Evolutionary conservation across 2,329 filamentous ascomycete species (phyloP).

Genomic region (Aspergillus sclerotialis): DNA sequence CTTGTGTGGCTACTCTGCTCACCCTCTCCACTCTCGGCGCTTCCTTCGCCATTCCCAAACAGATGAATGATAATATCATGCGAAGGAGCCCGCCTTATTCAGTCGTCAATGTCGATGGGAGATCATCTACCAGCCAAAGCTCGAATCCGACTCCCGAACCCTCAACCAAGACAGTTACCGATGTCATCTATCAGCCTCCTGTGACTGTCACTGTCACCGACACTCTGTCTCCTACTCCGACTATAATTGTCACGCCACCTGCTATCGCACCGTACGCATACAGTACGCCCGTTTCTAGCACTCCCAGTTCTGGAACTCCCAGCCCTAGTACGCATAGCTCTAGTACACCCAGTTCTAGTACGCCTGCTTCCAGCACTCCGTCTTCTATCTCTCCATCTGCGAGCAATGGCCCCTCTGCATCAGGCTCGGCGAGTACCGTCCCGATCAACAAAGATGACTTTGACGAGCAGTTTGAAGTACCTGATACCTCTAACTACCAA

Average conservation of each 20-base stretch:
- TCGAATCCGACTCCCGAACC: slow-evolving; percentile 9
- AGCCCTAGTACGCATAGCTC: neutral
- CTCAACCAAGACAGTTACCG: slow-evolving; percentile 11
- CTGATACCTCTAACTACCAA: neutral
- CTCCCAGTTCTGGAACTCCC: neutral
- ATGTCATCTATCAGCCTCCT: slow-evolving; percentile 9
- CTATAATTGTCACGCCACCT: slow-evolving; percentile 16
- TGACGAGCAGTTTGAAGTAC: neutral
- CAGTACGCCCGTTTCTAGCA: neutral
- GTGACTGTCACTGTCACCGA: slow-evolving; percentile 18
- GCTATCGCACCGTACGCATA: neutral
- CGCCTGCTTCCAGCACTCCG: neutral
- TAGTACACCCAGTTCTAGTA: neutral
- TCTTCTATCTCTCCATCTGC: slow-evolving; percentile 1
- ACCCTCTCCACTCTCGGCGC: slow-evolving; percentile 20
- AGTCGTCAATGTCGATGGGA: slow-evolving; percentile 28
- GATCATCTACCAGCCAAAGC: no score
- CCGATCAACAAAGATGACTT: neutral
- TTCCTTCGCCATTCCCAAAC: slow-evolving; percentile 16
- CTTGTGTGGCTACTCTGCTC: slow-evolving; percentile 15
- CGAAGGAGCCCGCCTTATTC: slow-evolving; percentile 20
- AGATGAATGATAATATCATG: slow-evolving; percentile 13
- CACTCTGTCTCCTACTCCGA: slow-evolving; percentile 12
- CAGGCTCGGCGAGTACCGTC: neutral
- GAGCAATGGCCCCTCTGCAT: slow-evolving; percentile 1